phyloP scores from a whole-genome alignment of 345 rosid species.

The Syzygium oleosum region DNA sequence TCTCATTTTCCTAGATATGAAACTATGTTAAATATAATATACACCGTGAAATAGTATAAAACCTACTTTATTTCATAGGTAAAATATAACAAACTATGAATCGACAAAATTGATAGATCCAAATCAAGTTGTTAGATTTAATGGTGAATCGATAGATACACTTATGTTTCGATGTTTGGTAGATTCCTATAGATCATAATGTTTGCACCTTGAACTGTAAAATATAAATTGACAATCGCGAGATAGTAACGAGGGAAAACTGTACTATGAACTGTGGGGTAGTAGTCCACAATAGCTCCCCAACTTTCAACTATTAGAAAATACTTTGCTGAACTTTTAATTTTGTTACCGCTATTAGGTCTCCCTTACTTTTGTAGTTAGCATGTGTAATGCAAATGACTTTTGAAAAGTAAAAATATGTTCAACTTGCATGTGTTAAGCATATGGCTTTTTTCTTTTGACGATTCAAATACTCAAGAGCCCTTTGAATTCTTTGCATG shows the following conservation, averaged over 20 bases:
- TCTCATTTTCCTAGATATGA: too few species aligned
- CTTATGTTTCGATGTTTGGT: not conserved
- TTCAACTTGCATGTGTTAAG: too few species aligned
- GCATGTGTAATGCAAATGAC: too few species aligned
- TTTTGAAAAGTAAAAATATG: too few species aligned
- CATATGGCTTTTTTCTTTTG: too few species aligned
- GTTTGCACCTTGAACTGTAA: not conserved
- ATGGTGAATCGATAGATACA: not conserved
- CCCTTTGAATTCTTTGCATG: too few species aligned
- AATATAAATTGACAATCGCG: not conserved
- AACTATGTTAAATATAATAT: not conserved
- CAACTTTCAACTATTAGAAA: not conserved
- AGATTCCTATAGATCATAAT: not conserved
- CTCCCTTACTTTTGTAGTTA: not conserved
- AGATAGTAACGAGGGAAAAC: not conserved
- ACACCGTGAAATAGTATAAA: not conserved
- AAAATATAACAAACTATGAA: not conserved
- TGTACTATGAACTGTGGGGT: not conserved
- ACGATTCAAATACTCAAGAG: too few species aligned
- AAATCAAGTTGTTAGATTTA: not conserved
- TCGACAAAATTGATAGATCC: not conserved
- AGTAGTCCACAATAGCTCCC: not conserved
- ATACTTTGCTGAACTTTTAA: not conserved
- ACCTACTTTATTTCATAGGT: not conserved
- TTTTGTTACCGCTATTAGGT: not conserved